Evolutionary conservation across 345 rosid species (phyloP).

Genomic region (Clausena lansium): DNA sequence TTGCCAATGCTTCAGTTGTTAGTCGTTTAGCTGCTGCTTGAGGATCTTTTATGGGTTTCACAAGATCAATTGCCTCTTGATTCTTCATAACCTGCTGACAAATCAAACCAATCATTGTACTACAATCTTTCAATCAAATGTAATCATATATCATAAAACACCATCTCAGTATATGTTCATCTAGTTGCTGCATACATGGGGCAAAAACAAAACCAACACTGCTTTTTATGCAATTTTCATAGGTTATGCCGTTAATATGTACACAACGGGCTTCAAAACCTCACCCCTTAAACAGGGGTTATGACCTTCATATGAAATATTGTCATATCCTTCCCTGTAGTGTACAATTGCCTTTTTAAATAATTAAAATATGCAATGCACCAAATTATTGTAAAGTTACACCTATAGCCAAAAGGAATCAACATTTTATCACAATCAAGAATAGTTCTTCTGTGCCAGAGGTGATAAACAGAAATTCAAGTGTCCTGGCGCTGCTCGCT

Average conservation of each 20-base stretch:
- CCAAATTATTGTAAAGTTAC: not conserved
- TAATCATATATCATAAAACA: not conserved
- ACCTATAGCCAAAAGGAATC: not conserved
- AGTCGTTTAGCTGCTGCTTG: constrained; percentile 57
- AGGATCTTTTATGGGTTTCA: constrained; percentile 46
- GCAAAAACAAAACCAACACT: not conserved
- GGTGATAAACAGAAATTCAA: not conserved
- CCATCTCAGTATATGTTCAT: not conserved
- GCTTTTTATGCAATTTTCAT: not conserved
- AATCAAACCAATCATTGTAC: constrained; percentile 1
- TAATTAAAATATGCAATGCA: not conserved
- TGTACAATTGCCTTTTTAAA: not conserved
- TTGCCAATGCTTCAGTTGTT: constrained; percentile 49
- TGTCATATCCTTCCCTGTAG: not conserved
- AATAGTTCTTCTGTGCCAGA: not conserved
- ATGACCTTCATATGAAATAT: not conserved
- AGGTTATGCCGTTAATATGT: not conserved
- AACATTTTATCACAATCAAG: not conserved
- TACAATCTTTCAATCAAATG: not conserved
- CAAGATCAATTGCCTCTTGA: constrained; percentile 48
- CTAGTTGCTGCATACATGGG: not conserved
- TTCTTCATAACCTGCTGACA: constrained; percentile 42
- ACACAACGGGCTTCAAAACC: not conserved
- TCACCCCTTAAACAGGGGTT: not conserved
- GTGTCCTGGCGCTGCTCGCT: constrained; percentile 4